Conservation (phyloP, 306 rosid genomes). For the Trifolium repens region DNA sequence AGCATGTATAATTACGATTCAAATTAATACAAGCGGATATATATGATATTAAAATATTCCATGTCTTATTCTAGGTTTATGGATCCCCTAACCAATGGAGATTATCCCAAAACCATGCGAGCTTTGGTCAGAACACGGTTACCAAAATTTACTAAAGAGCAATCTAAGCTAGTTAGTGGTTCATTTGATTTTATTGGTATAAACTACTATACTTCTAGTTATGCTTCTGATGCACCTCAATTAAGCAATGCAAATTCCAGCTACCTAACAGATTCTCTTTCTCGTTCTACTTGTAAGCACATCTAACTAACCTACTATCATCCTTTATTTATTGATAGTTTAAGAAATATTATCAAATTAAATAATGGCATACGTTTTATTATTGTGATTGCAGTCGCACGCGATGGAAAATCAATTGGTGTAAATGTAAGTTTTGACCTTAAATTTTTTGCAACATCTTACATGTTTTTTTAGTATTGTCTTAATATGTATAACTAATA, state of each 20-base stretch:
- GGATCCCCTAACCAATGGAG: constrained; percentile 61
- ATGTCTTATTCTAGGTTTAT: constrained; percentile 47
- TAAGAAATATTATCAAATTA: neutral
- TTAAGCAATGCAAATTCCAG: constrained; percentile 10
- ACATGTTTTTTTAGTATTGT: neutral
- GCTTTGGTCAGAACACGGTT: constrained; percentile 49
- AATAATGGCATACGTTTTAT: neutral
- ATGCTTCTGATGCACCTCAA: constrained; percentile 41
- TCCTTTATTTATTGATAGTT: neutral
- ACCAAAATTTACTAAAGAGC: constrained; percentile 52
- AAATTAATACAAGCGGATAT: neutral
- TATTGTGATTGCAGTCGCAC: constrained; percentile 15
- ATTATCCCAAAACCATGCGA: constrained; percentile 66
- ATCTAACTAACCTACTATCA: neutral
- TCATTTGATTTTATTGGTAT: constrained; percentile 70
- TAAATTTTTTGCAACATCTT: neutral
- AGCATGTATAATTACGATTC: neutral
- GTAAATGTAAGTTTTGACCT: constrained; percentile 23
- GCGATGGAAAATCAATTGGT: constrained; percentile 42
- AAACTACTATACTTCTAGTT: constrained; percentile 56
- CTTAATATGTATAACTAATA: neutral
- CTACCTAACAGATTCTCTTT: constrained; percentile 46
- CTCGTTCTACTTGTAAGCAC: constrained; percentile 37
- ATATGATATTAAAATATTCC: neutral
- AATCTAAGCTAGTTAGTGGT: constrained; percentile 44